Conservation (phyloP, 2,329 filamentous ascomycete genomes). For the Onygenales sp. region DNA sequence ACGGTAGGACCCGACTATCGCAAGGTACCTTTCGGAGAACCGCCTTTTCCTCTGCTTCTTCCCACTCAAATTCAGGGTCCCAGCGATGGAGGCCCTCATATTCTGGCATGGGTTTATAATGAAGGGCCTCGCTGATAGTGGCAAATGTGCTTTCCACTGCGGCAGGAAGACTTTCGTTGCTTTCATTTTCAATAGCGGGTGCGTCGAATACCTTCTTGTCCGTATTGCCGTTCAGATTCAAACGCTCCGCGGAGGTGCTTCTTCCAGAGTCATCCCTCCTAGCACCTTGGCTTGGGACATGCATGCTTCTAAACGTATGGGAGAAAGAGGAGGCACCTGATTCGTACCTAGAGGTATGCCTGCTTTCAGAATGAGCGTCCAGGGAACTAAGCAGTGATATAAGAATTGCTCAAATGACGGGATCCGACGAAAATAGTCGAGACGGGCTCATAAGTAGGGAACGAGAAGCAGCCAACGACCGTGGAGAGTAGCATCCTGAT, state of each 20-base stretch:
- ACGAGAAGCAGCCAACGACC: no score
- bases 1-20: not conserved
- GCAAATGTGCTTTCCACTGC: conserved; percentile 22
- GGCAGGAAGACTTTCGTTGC: no score
- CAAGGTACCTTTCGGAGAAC: conserved; percentile 27
- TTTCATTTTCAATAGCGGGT: no score
- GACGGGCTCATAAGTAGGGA: no score
- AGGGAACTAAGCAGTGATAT: not conserved
- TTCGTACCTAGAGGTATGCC: not conserved
- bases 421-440: not conserved
- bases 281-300: not conserved
- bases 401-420: not conserved
- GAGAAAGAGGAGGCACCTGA: not conserved
- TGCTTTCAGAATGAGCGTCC: not conserved
- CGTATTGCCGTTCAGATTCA: not conserved
- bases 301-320: not conserved
- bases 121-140: conserved; percentile 23
- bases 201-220: not conserved
- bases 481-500: not conserved
- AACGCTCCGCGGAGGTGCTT: not conserved
- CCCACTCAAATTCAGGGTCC: conserved; percentile 39
- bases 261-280: not conserved
- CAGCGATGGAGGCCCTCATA: conserved; percentile 42
- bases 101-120: conserved; percentile 29
- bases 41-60: conserved; percentile 33